Evolutionary conservation across 1,284 basidiomycete species (phyloP).

Genomic region (Pseudozyma sp.): DNA sequence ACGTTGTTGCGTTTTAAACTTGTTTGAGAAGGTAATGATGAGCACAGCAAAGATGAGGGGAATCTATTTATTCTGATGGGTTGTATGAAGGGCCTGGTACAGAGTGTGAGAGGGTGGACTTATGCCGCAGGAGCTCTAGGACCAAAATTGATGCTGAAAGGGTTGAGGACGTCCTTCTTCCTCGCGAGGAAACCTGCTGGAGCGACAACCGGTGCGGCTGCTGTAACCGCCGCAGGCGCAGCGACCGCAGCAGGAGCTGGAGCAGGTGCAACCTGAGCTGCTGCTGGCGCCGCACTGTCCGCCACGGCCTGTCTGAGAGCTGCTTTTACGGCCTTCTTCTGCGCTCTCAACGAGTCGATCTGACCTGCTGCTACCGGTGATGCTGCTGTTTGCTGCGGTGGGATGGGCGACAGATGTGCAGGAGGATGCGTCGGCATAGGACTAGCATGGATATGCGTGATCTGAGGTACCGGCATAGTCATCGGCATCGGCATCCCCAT

Average conservation of each 20-base stretch:
- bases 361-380: background rate
- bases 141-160: conserved; percentile 45
- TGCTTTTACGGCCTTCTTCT: conserved; percentile 39
- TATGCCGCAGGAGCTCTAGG: conserved; percentile 20
- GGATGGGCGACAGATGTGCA: conserved; percentile 26
- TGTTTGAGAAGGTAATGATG: no score
- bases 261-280: conserved; percentile 7
- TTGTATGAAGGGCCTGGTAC: no score
- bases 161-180: conserved; percentile 43
- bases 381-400: conserved; percentile 2
- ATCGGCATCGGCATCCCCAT: conserved; percentile 17
- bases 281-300: conserved; percentile 5
- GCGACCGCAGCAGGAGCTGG: conserved; percentile 18
- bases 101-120: background rate
- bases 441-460: conserved; percentile 21
- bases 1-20: no score
- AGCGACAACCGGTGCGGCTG: no score
- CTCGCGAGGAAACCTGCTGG: conserved; percentile 22
- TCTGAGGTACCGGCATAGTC: conserved; percentile 24
- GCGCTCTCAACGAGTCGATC: conserved; percentile 16
- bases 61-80: no score
- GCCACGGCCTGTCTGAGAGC: conserved; percentile 39
- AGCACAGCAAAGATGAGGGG: no score
- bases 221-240: conserved; percentile 7
- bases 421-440: conserved; percentile 17